Evolutionary conservation across 2,329 filamentous ascomycete genomes (phyloP).

Genomic region (Sclerotiophoma versabilis): DNA sequence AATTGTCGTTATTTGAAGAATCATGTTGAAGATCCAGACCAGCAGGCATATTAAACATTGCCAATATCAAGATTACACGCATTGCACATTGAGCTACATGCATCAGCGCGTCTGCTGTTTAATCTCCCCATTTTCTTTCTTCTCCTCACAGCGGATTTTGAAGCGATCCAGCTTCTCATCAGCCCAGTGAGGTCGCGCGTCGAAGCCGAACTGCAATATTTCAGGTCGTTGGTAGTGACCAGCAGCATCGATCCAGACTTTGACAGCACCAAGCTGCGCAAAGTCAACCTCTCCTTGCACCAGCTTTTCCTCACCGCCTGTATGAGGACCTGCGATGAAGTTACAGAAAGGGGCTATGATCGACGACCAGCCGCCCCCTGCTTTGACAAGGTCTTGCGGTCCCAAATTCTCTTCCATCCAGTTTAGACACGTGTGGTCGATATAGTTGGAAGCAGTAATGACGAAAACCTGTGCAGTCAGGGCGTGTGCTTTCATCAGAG

Average conservation of each 20-base stretch:
- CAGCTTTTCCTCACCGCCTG: constrained; percentile 43
- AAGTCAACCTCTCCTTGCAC: constrained; percentile 48
- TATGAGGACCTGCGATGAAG: constrained; percentile 46
- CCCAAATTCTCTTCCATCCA: constrained; percentile 51
- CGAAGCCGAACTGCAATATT: constrained; percentile 44
- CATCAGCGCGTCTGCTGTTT: constrained; percentile 10
- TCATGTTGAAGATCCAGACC: too few species aligned
- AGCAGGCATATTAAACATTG: too few species aligned
- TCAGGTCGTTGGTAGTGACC: constrained; percentile 49
- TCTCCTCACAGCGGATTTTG: constrained; percentile 21
- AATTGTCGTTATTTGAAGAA: too few species aligned
- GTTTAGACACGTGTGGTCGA: constrained; percentile 52
- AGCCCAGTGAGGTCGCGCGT: constrained; percentile 39
- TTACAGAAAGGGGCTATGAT: constrained; percentile 47
- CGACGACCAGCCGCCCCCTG: constrained; percentile 47
- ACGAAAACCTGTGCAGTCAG: constrained; percentile 56
- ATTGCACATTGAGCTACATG: neutral
- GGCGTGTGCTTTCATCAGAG: constrained; percentile 56
- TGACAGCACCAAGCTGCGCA: constrained; percentile 39
- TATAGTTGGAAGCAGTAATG: constrained; percentile 52
- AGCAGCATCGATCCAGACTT: constrained; percentile 49
- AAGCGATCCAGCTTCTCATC: constrained; percentile 40
- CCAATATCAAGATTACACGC: too few species aligned
- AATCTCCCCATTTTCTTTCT: constrained; percentile 17
- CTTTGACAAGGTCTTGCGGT: constrained; percentile 43